Conservation (phyloP, 495 filamentous ascomycete genomes). For the Hypoxylon trugodes region DNA sequence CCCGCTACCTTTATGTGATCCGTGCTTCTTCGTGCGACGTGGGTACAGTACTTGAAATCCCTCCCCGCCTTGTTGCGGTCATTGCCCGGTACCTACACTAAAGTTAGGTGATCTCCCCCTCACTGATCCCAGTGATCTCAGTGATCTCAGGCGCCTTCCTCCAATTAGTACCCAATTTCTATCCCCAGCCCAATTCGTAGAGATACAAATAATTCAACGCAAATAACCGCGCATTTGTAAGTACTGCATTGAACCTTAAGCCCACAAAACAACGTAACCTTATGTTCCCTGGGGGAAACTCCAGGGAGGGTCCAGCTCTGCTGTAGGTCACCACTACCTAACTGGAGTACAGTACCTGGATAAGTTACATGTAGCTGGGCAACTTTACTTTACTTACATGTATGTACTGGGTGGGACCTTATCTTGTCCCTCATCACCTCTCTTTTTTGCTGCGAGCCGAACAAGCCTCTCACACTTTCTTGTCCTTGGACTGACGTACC, state of each 20-base stretch:
- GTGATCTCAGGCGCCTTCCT: no score
- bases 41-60: neutral
- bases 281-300: no score
- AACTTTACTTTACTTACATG: no score
- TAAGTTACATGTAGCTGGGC: no score
- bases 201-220: neutral
- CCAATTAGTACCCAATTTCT: conserved; percentile 42
- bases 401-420: conserved; percentile 3
- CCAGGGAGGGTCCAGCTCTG: no score
- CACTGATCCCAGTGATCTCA: conserved; percentile 20
- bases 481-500: conserved; percentile 40
- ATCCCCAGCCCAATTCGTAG: conserved; percentile 21
- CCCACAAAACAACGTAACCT: no score
- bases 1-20: conserved; percentile 1
- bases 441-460: conserved; percentile 11
- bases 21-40: conserved; percentile 6
- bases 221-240: neutral
- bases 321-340: no score
- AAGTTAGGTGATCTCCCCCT: neutral
- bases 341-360: no score
- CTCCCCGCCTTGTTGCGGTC: conserved; percentile 5
- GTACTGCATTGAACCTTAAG: no score
- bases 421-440: conserved; percentile 33
- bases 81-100: conserved; percentile 19
- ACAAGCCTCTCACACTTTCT: conserved; percentile 34